A percentile compares a stretch with the other conserved stretches of the same genome.
phyloP scores from a whole-genome alignment of 2,329 filamentous ascomycete species.

The Incumbomyces lentus region DNA sequence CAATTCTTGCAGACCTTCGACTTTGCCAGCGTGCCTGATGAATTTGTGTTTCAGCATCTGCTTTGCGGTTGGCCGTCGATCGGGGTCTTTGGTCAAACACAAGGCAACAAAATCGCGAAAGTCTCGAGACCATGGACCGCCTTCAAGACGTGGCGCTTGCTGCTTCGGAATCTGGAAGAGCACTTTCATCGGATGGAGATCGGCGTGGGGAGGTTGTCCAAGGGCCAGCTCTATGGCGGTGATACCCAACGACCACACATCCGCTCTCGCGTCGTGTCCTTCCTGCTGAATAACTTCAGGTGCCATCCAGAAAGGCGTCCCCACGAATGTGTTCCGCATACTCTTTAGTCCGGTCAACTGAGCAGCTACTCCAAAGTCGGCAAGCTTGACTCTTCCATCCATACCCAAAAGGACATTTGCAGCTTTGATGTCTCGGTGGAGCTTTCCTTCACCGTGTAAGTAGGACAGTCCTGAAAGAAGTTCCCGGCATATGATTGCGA shows the following conservation, averaged over 20 bases:
- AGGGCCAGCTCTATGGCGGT: slow-evolving; percentile 83
- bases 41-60: slow-evolving; percentile 83
- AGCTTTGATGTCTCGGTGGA: slow-evolving; percentile 93
- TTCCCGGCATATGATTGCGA: slow-evolving; percentile 88
- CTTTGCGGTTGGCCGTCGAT: slow-evolving; percentile 71
- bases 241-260: slow-evolving; percentile 88
- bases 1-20: slow-evolving; percentile 78
- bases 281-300: slow-evolving; percentile 88
- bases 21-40: slow-evolving; percentile 74
- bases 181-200: slow-evolving; percentile 87
- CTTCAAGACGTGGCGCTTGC: slow-evolving; percentile 71
- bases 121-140: slow-evolving; percentile 67
- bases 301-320: slow-evolving; percentile 96
- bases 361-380: slow-evolving; percentile 93
- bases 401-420: slow-evolving; percentile 92
- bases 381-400: slow-evolving; percentile 82
- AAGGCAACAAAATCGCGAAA: slow-evolving; percentile 90
- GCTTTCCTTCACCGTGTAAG: slow-evolving; percentile 85
- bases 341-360: slow-evolving; percentile 97
- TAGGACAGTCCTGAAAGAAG: slow-evolving; percentile 85
- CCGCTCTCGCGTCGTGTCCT: slow-evolving; percentile 75
- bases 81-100: slow-evolving; percentile 86
- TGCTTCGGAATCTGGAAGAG: slow-evolving; percentile 86
- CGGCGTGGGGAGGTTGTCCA: slow-evolving; percentile 77
- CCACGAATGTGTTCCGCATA: slow-evolving; percentile 92